Base-by-base conservation (phyloP, 768 basidiomycete genomes). In the Sporobolomyces phaffii region DNA sequence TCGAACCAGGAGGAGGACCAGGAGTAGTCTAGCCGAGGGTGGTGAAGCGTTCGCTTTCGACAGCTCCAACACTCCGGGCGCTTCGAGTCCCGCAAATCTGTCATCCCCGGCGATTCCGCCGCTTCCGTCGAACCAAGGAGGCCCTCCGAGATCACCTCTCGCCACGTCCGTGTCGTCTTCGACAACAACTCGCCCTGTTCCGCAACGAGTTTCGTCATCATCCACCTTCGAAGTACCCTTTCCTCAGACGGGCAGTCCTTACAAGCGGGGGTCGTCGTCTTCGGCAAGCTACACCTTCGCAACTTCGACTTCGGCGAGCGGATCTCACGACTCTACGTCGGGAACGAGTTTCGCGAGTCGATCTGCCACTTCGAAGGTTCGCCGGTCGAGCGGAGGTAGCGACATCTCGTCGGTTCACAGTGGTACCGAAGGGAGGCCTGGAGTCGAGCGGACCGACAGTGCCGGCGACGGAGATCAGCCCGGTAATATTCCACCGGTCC, bases 201-300 rank as follows among this genome's bases (percentile, higher is more conserved):
- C 13, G 22, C 64, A 41, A 51, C 40, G 15, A 31, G 14, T 20
- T 17, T 40, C 38, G 11, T 56, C 40, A 2, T 49, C 15, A 22
- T 47, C 14, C 14, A 50, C 26, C 43, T 38, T 45, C 41, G 72
- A 60, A 2, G 31, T 63, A 5, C 52, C 66, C 26, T 61, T 69
- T 67, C 41, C 62, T 14, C 48, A 45, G 7, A 34, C 56, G 26
- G 17, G 51, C 56, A 65, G 48, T 31, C 66, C 69, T 4, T 52
- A 52, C 87, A 91, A 93, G 78, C 86, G 91, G 62, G 87, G 87
- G 64, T 93, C 91, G 28, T 86, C 89, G 14, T 92, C 91, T 9
- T 94, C 91, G 5, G 88, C 91, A 26, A 91, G 84, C 44, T 87
- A 90, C 78, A 83, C 88, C 15, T 22, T 86, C 86, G 77, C 91